Percentiles rank a stretch among this genome's conserved stretches.
phyloP scores from a whole-genome alignment of 257 asterid genomes.

The Salvia miltiorrhiza region DNA sequence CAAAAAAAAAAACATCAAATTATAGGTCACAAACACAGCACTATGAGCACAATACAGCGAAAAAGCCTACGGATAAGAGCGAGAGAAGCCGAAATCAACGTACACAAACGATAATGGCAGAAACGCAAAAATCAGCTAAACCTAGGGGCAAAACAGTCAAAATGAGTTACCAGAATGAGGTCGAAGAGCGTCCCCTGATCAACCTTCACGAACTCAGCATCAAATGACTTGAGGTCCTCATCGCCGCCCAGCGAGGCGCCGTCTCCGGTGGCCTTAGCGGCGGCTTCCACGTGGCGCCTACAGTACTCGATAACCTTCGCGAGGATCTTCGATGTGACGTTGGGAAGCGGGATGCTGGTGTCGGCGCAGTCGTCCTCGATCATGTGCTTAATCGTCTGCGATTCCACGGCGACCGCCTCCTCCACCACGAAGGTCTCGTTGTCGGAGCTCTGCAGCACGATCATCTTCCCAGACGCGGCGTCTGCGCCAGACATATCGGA shows the following conservation, averaged over 20 bases:
- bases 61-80: not conserved
- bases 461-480: slow-evolving; percentile 18
- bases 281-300: slow-evolving; percentile 29
- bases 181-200: slow-evolving; percentile 58
- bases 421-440: slow-evolving; percentile 39
- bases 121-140: not conserved
- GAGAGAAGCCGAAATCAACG: not conserved
- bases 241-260: slow-evolving; percentile 23
- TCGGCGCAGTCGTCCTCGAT: slow-evolving; percentile 46
- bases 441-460: slow-evolving; percentile 35
- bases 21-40: not conserved
- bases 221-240: slow-evolving; percentile 42
- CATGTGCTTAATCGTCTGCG: slow-evolving; percentile 44
- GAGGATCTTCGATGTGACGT: slow-evolving; percentile 34
- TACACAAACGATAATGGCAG: too few species aligned
- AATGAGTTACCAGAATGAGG: slow-evolving; percentile 43
- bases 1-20: not conserved
- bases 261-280: slow-evolving; percentile 21
- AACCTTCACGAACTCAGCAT: slow-evolving; percentile 52
- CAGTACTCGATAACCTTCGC: slow-evolving; percentile 52
- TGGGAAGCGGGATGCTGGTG: slow-evolving; percentile 32
- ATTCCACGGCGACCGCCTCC: slow-evolving; percentile 34
- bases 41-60: not conserved
- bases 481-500: slow-evolving; percentile 17
- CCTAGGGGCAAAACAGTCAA: not conserved